A percentile compares a stretch with the other conserved stretches of the same genome.
Evolutionary conservation across 768 basidiomycete species (phyloP).

Genomic region (Collybia sp.): DNA sequence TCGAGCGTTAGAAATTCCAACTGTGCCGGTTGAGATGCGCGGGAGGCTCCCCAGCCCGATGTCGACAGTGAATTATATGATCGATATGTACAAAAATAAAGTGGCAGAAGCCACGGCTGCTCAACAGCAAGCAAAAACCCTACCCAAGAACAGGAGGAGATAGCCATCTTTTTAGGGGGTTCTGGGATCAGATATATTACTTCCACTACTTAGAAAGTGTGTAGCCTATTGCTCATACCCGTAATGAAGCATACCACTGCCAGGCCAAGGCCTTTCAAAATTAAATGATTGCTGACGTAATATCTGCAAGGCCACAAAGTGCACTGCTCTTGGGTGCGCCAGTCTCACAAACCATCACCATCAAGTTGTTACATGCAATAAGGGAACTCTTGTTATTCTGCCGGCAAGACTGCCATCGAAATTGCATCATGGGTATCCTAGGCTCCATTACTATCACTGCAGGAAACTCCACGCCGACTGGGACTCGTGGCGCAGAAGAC

Average conservation of each 20-base stretch:
- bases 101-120: slow-evolving; percentile 14
- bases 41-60: slow-evolving; percentile 25
- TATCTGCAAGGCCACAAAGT: too few species aligned
- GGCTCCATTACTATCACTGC: slow-evolving; percentile 28
- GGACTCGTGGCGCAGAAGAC: slow-evolving; percentile 51
- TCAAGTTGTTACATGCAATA: too few species aligned
- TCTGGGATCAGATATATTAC: too few species aligned
- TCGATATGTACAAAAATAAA: slow-evolving; percentile 16
- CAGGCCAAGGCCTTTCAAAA: too few species aligned
- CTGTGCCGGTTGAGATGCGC: slow-evolving; percentile 19
- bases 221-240: too few species aligned
- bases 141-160: slow-evolving; percentile 7
- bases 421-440: slow-evolving; percentile 29
- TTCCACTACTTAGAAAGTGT: too few species aligned
- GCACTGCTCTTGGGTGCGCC: too few species aligned
- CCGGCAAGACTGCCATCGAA: neutral
- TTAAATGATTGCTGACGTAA: too few species aligned
- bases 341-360: too few species aligned
- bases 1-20: slow-evolving; percentile 29
- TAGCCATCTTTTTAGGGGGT: neutral
- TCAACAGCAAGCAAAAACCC: slow-evolving; percentile 11
- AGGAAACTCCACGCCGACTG: slow-evolving; percentile 22
- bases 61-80: slow-evolving; percentile 16
- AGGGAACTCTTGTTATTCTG: too few species aligned
- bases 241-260: too few species aligned